phyloP scores from a whole-genome alignment of 495 filamentous ascomycete species.

The Penicillium soppii region DNA sequence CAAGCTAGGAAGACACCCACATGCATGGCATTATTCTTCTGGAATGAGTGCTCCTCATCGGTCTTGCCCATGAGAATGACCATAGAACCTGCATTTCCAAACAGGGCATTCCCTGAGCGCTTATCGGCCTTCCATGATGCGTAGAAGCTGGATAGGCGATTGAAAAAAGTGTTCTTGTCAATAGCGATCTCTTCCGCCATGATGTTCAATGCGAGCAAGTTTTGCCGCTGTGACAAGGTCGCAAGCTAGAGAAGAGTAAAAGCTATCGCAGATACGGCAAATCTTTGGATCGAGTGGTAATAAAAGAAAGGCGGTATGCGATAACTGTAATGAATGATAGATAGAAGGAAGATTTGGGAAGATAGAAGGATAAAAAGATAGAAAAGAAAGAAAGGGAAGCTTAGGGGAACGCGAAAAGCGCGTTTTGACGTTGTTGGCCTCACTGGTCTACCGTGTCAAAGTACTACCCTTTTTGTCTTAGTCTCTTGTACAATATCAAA shows the following conservation, averaged over 20 bases:
- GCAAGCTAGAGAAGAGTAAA: slow-evolving; percentile 1
- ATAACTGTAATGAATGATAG: neutral
- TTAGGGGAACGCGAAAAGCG: slow-evolving; percentile 31
- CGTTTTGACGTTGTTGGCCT: slow-evolving; percentile 19
- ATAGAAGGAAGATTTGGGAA: neutral
- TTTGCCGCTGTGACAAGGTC: slow-evolving; percentile 15
- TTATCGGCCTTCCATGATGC: slow-evolving; percentile 95
- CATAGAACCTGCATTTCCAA: slow-evolving; percentile 80
- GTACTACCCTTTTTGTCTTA: slow-evolving; percentile 24
- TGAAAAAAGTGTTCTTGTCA: slow-evolving; percentile 87
- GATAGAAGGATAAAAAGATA: neutral
- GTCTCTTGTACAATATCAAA: neutral
- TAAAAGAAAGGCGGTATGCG: neutral
- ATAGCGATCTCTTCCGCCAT: slow-evolving; percentile 78
- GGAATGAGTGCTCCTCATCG: slow-evolving; percentile 76
- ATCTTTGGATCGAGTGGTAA: neutral
- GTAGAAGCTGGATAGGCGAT: slow-evolving; percentile 81
- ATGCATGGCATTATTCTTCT: slow-evolving; percentile 95
- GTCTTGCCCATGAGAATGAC: slow-evolving; percentile 92
- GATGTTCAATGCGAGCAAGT: slow-evolving; percentile 20
- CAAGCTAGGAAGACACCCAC: slow-evolving; percentile 50
- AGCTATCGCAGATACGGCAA: neutral
- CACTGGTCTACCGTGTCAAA: slow-evolving; percentile 18
- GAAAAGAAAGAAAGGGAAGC: slow-evolving; percentile 6
- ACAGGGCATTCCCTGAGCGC: slow-evolving; percentile 71